Percentiles rank a stretch among this genome's conserved stretches.
phyloP scores from a whole-genome alignment of 2,329 filamentous ascomycete genomes.

The Ascosphaera apis region DNA sequence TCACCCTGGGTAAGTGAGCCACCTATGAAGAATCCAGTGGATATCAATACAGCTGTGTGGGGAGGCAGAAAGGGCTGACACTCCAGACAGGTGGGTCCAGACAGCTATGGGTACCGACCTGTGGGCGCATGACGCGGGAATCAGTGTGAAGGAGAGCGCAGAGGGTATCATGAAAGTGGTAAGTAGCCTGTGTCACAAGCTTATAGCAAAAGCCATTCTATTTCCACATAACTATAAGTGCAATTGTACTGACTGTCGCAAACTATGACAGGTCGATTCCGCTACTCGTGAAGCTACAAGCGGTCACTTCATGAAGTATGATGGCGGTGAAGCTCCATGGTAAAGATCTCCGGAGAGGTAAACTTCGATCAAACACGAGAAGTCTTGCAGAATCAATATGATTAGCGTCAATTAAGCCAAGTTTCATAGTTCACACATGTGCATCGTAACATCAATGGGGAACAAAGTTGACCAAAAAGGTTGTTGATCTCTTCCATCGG shows the following conservation, averaged over 20 bases:
- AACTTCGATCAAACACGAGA: no score
- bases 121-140: conserved; percentile 4
- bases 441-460: no score
- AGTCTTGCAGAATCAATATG: no score
- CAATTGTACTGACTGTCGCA: no score
- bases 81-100: conserved; percentile 7
- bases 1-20: conserved; percentile 6
- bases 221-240: no score
- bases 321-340: conserved; percentile 3
- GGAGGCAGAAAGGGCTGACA: not conserved
- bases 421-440: no score
- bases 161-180: conserved; percentile 6
- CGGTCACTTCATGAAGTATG: conserved; percentile 5
- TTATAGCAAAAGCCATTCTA: not conserved
- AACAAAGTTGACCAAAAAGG: no score
- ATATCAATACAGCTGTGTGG: no score
- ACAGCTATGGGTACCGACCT: conserved; percentile 9
- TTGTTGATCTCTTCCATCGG: no score
- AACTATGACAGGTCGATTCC: conserved; percentile 5
- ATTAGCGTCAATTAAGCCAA: no score
- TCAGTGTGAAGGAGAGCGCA: conserved; percentile 8
- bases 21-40: no score
- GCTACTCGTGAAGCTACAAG: conserved; percentile 4
- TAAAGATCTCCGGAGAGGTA: not conserved
- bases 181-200: conserved; percentile 1